Evolutionary conservation across 208 protist genomes (phyloP), one percentile per base, ranked within the genome.

Genomic region (Dictyostelium gargantuum): DNA sequence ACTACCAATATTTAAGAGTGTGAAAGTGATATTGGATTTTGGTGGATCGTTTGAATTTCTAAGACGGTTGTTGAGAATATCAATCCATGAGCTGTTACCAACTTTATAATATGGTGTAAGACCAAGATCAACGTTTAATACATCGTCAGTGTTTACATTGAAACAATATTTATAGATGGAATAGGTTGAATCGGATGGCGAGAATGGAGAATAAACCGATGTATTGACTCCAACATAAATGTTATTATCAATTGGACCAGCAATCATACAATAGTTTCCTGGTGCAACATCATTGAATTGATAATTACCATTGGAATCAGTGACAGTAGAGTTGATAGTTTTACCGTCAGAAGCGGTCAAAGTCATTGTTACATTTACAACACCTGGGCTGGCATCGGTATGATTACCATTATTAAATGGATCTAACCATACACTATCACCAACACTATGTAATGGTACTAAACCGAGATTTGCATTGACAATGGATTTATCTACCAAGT

Each of bases 241-340:
- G 15, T 6, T 6, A 9, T 23, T 56, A 9, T 32, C 29, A 26
- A 54, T 6, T 40, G 15, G 13, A 40, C 32, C 32, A 15, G 9
- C 40, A 32, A 5, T 29, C 4, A 73, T n/a, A 58, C 80, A 85
- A 72, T 85, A 85, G 8, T 70, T 21, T 15, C 80, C 80, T 56
- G 80, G 58, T 35, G 29, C 26, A 54, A 85, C 17, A 46, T 85
- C n/a, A 46, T 4, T 8, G 32, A 85, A 56, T 42, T 54, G 26
- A 13, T 68, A 85, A 8, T 32, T 10, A 46, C 80, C 80, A 42
- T 52, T 54, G 19, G 0, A 0, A 19, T 73, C 15, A 26, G 80
- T 56, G 17, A 42, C 11, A 0, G 66, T 73, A 44, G 35, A 73
- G 26, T 44, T 38, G 23, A 46, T 46, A 29, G 17, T 13, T 1